Evolutionary conservation across 208 protist genomes (phyloP).

Genomic region (Acanthamoeba culbertsoni): DNA sequence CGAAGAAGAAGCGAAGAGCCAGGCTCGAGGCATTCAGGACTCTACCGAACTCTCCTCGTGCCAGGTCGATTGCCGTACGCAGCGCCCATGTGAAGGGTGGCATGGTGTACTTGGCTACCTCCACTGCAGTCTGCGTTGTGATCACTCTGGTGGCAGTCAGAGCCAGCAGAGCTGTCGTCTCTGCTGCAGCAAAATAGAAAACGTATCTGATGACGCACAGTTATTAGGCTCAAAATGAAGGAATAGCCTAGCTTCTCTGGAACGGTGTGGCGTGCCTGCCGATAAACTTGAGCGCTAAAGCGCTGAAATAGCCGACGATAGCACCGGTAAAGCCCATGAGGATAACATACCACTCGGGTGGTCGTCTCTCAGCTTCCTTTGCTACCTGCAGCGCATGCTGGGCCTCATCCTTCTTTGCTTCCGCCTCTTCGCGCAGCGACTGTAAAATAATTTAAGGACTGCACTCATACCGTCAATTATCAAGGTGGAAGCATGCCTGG

Average conservation of each 20-base stretch:
- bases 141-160: neutral
- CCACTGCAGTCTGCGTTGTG: constrained; percentile 36
- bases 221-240: no score
- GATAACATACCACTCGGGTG: constrained; percentile 36
- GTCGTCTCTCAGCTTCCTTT: neutral
- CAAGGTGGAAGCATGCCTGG: no score
- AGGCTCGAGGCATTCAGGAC: neutral
- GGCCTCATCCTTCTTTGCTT: neutral
- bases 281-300: neutral
- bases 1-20: constrained; percentile 5
- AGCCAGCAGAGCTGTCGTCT: constrained; percentile 6
- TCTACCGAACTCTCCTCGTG: neutral
- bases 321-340: constrained; percentile 25
- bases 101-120: constrained; percentile 48
- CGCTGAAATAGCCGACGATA: neutral
- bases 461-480: no score
- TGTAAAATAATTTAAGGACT: no score
- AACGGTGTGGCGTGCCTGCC: neutral
- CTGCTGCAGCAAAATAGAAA: constrained; percentile 12
- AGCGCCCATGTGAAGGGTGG: constrained; percentile 2
- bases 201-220: neutral
- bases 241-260: no score
- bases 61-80: neutral
- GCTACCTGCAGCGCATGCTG: neutral
- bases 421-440: neutral